Evolutionary conservation across 2,329 filamentous ascomycete genomes (phyloP).

Genomic region (Xylaria sp.): DNA sequence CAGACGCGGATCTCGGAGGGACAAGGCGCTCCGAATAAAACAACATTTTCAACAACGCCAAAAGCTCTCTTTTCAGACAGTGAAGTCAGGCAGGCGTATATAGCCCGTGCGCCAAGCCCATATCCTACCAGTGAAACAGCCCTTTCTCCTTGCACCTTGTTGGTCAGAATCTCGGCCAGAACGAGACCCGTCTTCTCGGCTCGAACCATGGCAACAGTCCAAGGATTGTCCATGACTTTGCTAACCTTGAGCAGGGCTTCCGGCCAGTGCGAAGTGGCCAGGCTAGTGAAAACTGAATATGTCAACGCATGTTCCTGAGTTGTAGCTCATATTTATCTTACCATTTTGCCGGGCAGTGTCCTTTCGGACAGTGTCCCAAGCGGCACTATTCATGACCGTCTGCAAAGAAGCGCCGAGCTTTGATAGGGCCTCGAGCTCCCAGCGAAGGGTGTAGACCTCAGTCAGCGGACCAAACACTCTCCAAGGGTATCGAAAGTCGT

Average conservation of each 20-base stretch:
- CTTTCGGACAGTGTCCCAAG: conserved; percentile 74
- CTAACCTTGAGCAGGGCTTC: conserved; percentile 68
- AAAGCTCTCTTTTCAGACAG: conserved; percentile 81
- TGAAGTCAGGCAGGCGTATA: conserved; percentile 79
- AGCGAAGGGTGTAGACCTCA: conserved; percentile 83
- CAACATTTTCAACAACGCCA: conserved; percentile 81
- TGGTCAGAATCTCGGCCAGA: conserved; percentile 82
- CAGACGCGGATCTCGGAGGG: conserved; percentile 76
- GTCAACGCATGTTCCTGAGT: conserved; percentile 27
- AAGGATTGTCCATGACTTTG: conserved; percentile 81
- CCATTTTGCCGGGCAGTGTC: conserved; percentile 54
- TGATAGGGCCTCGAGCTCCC: conserved; percentile 78
- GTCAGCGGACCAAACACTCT: conserved; percentile 71
- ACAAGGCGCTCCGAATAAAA: conserved; percentile 82
- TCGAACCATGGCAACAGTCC: conserved; percentile 75
- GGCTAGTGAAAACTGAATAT: conserved; percentile 56
- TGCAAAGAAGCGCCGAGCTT: conserved; percentile 81
- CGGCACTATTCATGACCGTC: conserved; percentile 76
- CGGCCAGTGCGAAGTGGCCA: conserved; percentile 68
- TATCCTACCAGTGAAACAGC: conserved; percentile 83
- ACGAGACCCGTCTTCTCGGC: conserved; percentile 73
- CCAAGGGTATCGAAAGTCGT: conserved; percentile 81
- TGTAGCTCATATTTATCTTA: conserved; percentile 42
- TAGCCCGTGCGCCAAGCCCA: conserved; percentile 79
- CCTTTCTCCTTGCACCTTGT: conserved; percentile 80